Conservation (phyloP, 1,284 basidiomycete species). For the Boletus smithii region DNA sequence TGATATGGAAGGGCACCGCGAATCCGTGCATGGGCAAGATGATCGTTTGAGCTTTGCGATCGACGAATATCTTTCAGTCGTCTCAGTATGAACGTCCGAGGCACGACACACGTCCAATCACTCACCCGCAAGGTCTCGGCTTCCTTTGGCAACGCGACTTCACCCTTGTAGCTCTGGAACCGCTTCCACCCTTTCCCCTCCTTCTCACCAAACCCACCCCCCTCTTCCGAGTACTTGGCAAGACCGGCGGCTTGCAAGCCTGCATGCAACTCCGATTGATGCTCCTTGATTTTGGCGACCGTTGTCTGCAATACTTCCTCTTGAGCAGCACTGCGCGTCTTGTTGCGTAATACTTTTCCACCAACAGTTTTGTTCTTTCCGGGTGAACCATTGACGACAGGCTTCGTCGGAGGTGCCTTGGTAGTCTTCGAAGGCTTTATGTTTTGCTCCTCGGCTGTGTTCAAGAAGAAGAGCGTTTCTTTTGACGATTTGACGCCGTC, state of each 20-base stretch:
- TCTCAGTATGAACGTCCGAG: conserved; percentile 6
- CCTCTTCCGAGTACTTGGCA: conserved; percentile 79
- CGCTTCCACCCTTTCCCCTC: conserved; percentile 91
- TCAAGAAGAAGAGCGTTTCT: conserved; percentile 87
- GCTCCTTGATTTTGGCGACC: conserved; percentile 74
- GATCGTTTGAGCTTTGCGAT: conserved; percentile 87
- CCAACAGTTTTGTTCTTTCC: conserved; percentile 70
- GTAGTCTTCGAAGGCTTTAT: conserved; percentile 53
- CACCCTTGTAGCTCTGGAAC: conserved; percentile 96
- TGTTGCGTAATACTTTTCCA: conserved; percentile 82
- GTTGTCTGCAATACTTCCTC: conserved; percentile 75
- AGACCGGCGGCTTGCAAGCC: conserved; percentile 82
- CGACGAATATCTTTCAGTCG: conserved; percentile 77
- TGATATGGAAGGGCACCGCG: conserved; percentile 97
- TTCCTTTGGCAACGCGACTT: conserved; percentile 81
- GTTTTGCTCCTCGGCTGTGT: conserved; percentile 49
- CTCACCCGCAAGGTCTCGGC: conserved; percentile 74
- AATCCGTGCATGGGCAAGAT: conserved; percentile 93
- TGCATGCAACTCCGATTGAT: conserved; percentile 84
- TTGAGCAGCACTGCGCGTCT: conserved; percentile 75
- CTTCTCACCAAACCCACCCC: conserved; percentile 65
- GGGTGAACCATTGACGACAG: conserved; percentile 60
- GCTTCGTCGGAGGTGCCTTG: conserved; percentile 55
- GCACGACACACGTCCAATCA: conserved; percentile 7
- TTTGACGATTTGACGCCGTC: conserved; percentile 81